Base-by-base conservation (phyloP, 305 asterid genomes). In the Salvia sclarea region DNA sequence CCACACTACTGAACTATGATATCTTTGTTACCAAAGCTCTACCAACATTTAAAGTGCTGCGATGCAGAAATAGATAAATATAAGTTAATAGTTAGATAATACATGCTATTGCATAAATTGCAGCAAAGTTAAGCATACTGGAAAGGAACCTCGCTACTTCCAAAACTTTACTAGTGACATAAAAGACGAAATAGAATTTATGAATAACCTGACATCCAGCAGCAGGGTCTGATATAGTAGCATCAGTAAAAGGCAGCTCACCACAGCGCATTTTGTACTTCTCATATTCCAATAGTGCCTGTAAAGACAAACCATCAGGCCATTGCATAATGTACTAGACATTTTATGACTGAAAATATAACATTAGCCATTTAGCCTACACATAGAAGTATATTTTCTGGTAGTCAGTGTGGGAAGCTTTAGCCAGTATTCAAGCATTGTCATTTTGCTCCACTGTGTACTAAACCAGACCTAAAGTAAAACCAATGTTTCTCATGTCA, bases 271-370 rank as follows among this genome's bases (percentile, higher is more conserved):
- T 90, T 82, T 90, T 88, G 73, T 85, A 78, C 75, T 90, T 93
- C 38, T 93, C 98, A 75, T 93, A 93, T 78, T 93, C 98, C 78
- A 90, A 62, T 16, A 93, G 82, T 41, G 96, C 86, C 98, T 93
- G 68, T 49, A 79, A 64, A 67, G 68, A 62, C 45, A 63, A 70
- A 61, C 41, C 63, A 67, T 77, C 54, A 78, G 75, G 69, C 41
- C 66, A 57, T 70, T 48, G 63, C 67, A 52, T 24, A 30, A 76
- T 31, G 43, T 12, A 71, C 25, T 60, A 53, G 11, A 43, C 38
- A 45, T 31, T 59, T 49, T 11, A 31, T 40, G 43, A 50, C 56
- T 28, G 61, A 28, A 43, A 58, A 72, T 31, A 72, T 10, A 58
- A 57, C 37, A 49, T 31, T 44, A 28, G 30, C 30, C 30, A 25